Conservation (phyloP, 495 filamentous ascomycete species). For the Alectoria sarmentosa region DNA sequence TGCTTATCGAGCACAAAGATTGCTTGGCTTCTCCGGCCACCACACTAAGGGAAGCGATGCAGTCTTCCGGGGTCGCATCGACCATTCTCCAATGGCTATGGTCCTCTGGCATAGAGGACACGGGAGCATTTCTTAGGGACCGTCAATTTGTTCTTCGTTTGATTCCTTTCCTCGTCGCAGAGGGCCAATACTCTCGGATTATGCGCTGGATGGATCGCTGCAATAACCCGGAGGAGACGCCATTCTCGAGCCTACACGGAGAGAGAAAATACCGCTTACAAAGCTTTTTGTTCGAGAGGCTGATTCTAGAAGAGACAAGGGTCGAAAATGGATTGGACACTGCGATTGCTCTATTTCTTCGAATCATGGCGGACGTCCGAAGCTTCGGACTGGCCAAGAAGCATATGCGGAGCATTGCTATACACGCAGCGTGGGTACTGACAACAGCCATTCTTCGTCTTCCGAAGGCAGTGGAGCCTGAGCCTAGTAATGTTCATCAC, state of each 20-base stretch:
- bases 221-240: not conserved
- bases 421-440: not conserved
- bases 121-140: slow-evolving; percentile 33
- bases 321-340: slow-evolving; percentile 13
- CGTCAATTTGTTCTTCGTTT: slow-evolving; percentile 30
- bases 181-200: slow-evolving; percentile 38
- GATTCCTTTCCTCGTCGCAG: slow-evolving; percentile 44
- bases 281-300: not conserved
- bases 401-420: too few relatives aligned
- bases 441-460: not conserved
- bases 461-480: not conserved
- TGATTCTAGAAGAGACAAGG: not conserved
- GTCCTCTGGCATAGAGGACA: slow-evolving; percentile 38
- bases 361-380: not conserved
- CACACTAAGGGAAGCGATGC: slow-evolving; percentile 30
- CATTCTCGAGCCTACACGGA: not conserved
- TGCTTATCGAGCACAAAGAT: slow-evolving; percentile 31
- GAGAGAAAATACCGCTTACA: too few relatives aligned
- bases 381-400: too few relatives aligned
- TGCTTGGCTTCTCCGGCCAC: slow-evolving; percentile 26
- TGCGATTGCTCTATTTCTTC: slow-evolving; percentile 12
- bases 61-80: slow-evolving; percentile 35
- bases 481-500: not conserved
- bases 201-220: slow-evolving; percentile 35
- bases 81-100: slow-evolving; percentile 46